Percentiles rank a stretch among this genome's conserved stretches.
phyloP scores from a whole-genome alignment of 108 stramenopile species.

The Cylindrotheca fusiformis region DNA sequence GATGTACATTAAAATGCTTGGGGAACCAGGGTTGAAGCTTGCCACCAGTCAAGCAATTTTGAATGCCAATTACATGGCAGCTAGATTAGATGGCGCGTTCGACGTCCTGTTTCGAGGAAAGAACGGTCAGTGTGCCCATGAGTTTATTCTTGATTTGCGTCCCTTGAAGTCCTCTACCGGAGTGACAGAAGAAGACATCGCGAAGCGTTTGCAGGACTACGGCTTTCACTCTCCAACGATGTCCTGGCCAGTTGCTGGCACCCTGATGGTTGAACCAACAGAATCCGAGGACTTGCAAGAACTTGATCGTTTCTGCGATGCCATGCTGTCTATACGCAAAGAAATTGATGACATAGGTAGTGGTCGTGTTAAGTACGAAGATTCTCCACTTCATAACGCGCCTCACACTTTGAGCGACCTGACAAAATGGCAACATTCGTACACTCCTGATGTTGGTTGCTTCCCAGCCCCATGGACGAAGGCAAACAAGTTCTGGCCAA shows the following conservation, averaged over 20 bases:
- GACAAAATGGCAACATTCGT: conserved; percentile 89
- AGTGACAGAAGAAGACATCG: conserved; percentile 96
- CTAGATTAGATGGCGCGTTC: conserved; percentile 87
- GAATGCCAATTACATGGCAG: conserved; percentile 99
- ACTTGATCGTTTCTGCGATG: conserved; percentile 96
- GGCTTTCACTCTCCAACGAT: conserved; percentile 99
- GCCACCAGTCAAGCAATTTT: conserved; percentile 95
- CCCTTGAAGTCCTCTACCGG: conserved; percentile 91
- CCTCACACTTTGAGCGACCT: conserved; percentile 95
- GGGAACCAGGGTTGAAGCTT: conserved; percentile 85
- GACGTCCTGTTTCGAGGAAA: conserved; percentile 89
- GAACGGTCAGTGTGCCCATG: conserved; percentile 99
- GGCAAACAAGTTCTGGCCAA: conserved; percentile 98
- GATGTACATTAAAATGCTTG: conserved; percentile 99
- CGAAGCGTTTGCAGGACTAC: conserved; percentile 96
- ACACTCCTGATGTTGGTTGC: conserved; percentile 85
- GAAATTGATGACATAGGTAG: conserved; percentile 97
- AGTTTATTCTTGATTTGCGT: conserved; percentile 97
- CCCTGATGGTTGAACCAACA: conserved; percentile 99
- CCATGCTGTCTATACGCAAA: conserved; percentile 94
- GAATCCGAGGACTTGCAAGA: conserved; percentile 97
- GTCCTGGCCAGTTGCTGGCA: conserved; percentile 99
- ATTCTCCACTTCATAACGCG: conserved; percentile 92
- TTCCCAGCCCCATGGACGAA: conserved; percentile 96
- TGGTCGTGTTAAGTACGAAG: conserved; percentile 82